Percentiles rank a stretch among this genome's conserved stretches.
phyloP scores from a whole-genome alignment of 306 rosid species.

The Castanea sativa region DNA sequence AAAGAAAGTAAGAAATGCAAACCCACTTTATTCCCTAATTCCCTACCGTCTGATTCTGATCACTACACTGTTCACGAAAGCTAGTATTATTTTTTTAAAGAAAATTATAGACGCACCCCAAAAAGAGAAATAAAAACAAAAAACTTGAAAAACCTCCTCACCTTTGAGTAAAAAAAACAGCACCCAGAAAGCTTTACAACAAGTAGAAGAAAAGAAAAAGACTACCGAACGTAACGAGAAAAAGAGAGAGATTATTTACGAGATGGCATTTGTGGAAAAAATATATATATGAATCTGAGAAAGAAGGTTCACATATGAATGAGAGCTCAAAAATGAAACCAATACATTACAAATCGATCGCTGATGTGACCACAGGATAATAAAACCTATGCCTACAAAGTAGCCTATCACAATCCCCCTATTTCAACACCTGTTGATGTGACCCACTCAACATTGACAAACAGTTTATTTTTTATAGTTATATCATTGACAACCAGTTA shows the following conservation, averaged over 20 bases:
- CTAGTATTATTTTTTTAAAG: not conserved
- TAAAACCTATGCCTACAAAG: slow-evolving; percentile 14
- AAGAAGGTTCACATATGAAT: not conserved
- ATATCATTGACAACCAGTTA: slow-evolving; percentile 40
- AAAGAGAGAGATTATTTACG: not conserved
- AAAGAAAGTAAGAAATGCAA: not conserved
- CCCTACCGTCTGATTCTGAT: slow-evolving; percentile 15
- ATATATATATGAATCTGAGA: not conserved
- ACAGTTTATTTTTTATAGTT: no score
- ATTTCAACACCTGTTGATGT: slow-evolving; percentile 52
- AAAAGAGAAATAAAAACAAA: not conserved
- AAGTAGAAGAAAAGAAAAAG: not conserved
- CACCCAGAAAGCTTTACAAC: not conserved
- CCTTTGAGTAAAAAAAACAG: not conserved
- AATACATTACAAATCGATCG: slow-evolving; percentile 12
- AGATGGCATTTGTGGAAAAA: not conserved
- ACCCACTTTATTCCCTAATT: not conserved
- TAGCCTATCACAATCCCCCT: slow-evolving; percentile 3
- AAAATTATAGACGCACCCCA: not conserved
- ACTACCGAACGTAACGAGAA: not conserved
- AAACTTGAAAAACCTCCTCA: not conserved
- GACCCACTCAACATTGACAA: slow-evolving; percentile 52
- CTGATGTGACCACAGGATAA: slow-evolving; percentile 30
- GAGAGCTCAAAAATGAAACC: not conserved
- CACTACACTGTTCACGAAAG: not conserved